Base-by-base conservation (phyloP, 441 rosid genomes). In the Gossypium schwendimanii region DNA sequence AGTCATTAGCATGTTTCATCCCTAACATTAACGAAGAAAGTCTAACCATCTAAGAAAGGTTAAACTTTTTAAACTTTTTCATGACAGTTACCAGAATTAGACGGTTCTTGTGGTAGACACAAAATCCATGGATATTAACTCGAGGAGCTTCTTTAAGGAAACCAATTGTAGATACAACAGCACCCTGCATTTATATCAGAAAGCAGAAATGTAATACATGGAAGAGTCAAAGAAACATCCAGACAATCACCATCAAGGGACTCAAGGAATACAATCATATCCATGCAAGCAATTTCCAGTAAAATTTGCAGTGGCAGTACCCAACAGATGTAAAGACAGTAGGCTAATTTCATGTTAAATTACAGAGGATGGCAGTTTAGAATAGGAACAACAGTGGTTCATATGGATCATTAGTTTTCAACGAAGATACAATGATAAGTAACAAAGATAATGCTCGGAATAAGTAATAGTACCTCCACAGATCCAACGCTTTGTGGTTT, bases 131-230 rank as follows among this genome's bases (percentile, higher is more conserved):
- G 74, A 91, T 61, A 72, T 76, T 82, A 59, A 90, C 77, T 31
- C 80, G 82, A 6, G 99, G 99, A 81, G 98, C 94, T 80, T 93
- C 97, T 81, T 95, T 93, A 66, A 91, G 71, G 87, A 95, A 95
- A 49, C 99, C 99, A 61, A 95, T 91, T 21, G 98, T 95, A 60
- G 97, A 92, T 53, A 91, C 75, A 50, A 90, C 93, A 65, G 73
- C 65, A 77, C 89, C 93, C 99, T 95, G 86, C 76, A 50, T 61
- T 74, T 57, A 55, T 78, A 74, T 24, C 72, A 77, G n/a, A 72
- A 69, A 75, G 39, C 52, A 79, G 6, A 2, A 52, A 67, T 8
- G 26, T 59, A 73, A 67, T 52, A 41, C 12, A 21, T 23, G 70
- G 45, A 36, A 71, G 58, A 41, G 63, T 59, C 11, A 21, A 0